A percentile compares a stretch with the other conserved stretches of the same genome.
Evolutionary conservation across 345 rosid genomes (phyloP).

Genomic region (Physaria fendleri): DNA sequence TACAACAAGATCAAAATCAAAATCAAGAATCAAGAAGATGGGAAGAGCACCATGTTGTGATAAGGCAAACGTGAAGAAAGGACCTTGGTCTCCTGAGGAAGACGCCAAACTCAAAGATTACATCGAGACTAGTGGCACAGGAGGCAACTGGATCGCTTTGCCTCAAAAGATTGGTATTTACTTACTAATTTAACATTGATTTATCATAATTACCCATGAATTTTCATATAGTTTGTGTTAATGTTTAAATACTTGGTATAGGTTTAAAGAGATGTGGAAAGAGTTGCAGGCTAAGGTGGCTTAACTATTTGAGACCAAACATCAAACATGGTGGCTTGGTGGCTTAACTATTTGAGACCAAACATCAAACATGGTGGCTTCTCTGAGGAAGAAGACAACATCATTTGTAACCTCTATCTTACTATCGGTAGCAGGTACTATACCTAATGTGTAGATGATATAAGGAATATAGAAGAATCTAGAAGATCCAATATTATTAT

Average conservation of each 20-base stretch:
- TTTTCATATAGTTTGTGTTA: too few species aligned
- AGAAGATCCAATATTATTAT: too few species aligned
- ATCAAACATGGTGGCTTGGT: constrained; percentile 68
- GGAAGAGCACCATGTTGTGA: constrained; percentile 93
- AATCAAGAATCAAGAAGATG: constrained; percentile 30
- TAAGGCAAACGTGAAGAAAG: constrained; percentile 74
- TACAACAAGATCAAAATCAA: background rate
- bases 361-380: constrained; percentile 62
- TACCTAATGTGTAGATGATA: too few species aligned
- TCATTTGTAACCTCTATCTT: constrained; percentile 42
- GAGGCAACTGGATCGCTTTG: constrained; percentile 80
- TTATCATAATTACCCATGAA: too few species aligned
- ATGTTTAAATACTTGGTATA: constrained; percentile 5
- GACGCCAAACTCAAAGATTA: constrained; percentile 67
- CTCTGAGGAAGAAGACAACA: constrained; percentile 53
- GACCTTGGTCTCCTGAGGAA: constrained; percentile 93
- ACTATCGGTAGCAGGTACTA: constrained; percentile 59
- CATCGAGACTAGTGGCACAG: constrained; percentile 58
- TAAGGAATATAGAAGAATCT: too few species aligned
- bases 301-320: constrained; percentile 63
- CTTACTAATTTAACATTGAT: too few species aligned
- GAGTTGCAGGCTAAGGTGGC: constrained; percentile 72
- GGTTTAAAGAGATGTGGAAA: constrained; percentile 67
- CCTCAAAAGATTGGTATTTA: constrained; percentile 70
- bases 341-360: constrained; percentile 71